A percentile compares a stretch with the other conserved stretches of the same genome.
These are phyloP conservation scores for Russula abietina DNA, from an alignment of 768 basidiomycete species.

Conservation along the genomic window DNA sequence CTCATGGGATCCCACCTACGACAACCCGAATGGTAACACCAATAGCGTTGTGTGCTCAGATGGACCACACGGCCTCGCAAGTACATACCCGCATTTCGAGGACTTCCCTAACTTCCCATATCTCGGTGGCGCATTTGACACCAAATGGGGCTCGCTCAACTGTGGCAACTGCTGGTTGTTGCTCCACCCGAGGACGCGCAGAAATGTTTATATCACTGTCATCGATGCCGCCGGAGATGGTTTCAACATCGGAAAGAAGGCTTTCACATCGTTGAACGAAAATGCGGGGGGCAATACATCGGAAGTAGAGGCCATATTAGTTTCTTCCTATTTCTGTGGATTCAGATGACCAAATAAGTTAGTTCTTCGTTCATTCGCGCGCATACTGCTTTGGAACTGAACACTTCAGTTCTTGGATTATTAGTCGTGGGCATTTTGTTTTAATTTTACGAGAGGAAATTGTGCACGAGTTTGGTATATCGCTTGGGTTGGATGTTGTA, in stretches of 20 bases:
- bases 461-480: too few relatives aligned
- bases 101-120: constrained; percentile 51
- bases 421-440: too few relatives aligned
- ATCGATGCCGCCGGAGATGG: constrained; percentile 45
- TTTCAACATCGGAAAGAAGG: constrained; percentile 35
- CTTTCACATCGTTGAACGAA: constrained; percentile 31
- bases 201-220: constrained; percentile 43
- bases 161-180: constrained; percentile 61
- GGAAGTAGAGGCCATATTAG: too few relatives aligned
- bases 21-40: constrained; percentile 38
- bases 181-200: constrained; percentile 38
- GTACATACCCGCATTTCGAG: constrained; percentile 43
- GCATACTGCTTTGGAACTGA: too few relatives aligned
- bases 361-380: too few relatives aligned
- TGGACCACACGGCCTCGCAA: constrained; percentile 30
- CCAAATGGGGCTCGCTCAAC: constrained; percentile 34
- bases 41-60: constrained; percentile 44
- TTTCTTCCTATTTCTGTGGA: too few relatives aligned
- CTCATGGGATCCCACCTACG: constrained; percentile 34
- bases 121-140: constrained; percentile 50
- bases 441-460: too few relatives aligned
- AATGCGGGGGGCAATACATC: too few relatives aligned
- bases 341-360: too few relatives aligned
- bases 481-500: too few relatives aligned
- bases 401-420: too few relatives aligned